Evolutionary conservation across 2,329 filamentous ascomycete genomes (phyloP), one percentile per base, ranked within the genome.

Genomic region (Verticillium dahliae): DNA sequence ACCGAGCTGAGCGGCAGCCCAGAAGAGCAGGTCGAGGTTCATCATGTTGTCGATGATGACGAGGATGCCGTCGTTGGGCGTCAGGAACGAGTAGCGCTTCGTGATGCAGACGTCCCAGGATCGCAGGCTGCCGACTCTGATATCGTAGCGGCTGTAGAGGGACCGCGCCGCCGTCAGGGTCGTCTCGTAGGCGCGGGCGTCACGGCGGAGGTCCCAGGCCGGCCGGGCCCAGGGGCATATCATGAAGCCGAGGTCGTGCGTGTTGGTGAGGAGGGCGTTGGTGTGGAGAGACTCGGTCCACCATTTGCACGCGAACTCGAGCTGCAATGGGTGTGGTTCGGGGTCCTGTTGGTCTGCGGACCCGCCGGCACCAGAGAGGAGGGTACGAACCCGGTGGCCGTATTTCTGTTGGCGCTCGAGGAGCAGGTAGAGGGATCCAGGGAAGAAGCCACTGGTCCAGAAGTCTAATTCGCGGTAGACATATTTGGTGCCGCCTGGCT

Each of bases 401-500:
- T 71, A 71, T 50, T 68, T 71, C 41, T 72, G 65, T 54, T 69
- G 57, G 11, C 75, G 62, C 61, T 77, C 71, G 5, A 79, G 68
- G 0, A 81, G 69, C 1, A 75, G 68, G 60, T 80, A 79, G 2
- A 81, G 63, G 3, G 71, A 73, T 0, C 79, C 79, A 0, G 78
- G 78, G 60, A 81, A 81, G 70, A 81, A 81, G 0, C 79, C 78
- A 2, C 74, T 78, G 0, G 78, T 81, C 79, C 79, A 81, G 61
- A 80, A 80, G 10, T 75, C 71, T 0, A 73, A 67, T 34, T 73
- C 69, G 13, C 76, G 69, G 60, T 79, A 75, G 18, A 75, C 71
- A 61, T 80, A 81, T 14, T 65, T 67, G 0, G 67, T 70, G 0
- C 70, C 67, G 9, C 70, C 71, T n/a, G 74, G 73, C 33, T 73